These are phyloP conservation scores for Brettanomyces naardenensis DNA, from an alignment of 805 yeast species.

Conservation along the genomic window DNA sequence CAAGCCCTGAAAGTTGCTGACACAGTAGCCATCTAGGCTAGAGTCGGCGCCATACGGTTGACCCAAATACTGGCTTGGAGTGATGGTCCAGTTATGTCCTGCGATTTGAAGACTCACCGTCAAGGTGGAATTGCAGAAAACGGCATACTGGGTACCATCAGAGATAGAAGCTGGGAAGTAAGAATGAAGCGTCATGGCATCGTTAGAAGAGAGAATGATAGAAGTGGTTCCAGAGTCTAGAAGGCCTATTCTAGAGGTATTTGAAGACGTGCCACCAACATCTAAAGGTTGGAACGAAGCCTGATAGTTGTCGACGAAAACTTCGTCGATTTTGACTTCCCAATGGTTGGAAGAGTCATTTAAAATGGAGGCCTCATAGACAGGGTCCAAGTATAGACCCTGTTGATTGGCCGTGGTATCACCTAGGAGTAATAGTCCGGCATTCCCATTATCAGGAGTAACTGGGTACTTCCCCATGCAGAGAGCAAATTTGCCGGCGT, in stretches of 20 bases:
- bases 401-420: constrained; percentile 27
- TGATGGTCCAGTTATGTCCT: constrained; percentile 36
- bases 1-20: constrained; percentile 58
- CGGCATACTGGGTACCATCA: constrained; percentile 58
- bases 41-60: constrained; percentile 30
- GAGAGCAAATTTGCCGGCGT: constrained; percentile 35
- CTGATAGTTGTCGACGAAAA: constrained; percentile 27
- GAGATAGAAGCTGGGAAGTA: constrained; percentile 41
- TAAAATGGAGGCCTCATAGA: constrained; percentile 32
- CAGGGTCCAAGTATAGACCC: constrained; percentile 32
- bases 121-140: constrained; percentile 43
- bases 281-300: constrained; percentile 26
- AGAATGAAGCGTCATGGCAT: constrained; percentile 47
- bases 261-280: constrained; percentile 11
- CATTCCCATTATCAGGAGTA: constrained; percentile 18
- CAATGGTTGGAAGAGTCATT: constrained; percentile 34
- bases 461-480: constrained; percentile 29
- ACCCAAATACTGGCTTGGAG: constrained; percentile 41
- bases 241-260: constrained; percentile 33
- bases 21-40: constrained; percentile 43
- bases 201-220: constrained; percentile 44
- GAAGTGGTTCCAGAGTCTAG: constrained; percentile 66
- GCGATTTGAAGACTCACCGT: constrained; percentile 34
- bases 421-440: constrained; percentile 40
- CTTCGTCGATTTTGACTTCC: constrained; percentile 37